Evolutionary conservation across 768 basidiomycete species (phyloP).

Genomic region (Hericium erinaceus): DNA sequence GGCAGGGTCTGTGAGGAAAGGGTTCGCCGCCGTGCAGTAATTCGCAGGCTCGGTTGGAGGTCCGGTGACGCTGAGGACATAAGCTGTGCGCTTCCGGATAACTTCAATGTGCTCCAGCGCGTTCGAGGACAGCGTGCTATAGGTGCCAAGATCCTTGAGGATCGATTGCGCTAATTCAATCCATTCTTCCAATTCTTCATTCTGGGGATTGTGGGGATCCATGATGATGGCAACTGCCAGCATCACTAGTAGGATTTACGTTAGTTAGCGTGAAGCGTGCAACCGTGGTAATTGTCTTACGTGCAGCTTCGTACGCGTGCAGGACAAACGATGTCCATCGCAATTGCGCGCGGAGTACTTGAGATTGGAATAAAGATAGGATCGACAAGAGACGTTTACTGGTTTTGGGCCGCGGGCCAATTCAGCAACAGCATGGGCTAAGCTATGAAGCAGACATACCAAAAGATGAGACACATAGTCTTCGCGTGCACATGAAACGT

Average conservation of each 20-base stretch:
- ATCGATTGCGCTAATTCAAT: constrained; percentile 13
- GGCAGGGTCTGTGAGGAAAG: constrained; percentile 1
- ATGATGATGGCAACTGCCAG: constrained; percentile 19
- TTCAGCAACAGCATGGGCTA: neutral
- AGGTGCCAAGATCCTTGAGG: constrained; percentile 5
- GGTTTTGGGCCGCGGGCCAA: too few relatives aligned
- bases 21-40: neutral
- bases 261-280: constrained; percentile 18
- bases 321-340: constrained; percentile 10
- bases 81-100: constrained; percentile 13
- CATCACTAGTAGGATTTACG: constrained; percentile 11
- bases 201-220: constrained; percentile 13
- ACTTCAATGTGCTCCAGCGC: constrained; percentile 12
- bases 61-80: constrained; percentile 3
- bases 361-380: constrained; percentile 6
- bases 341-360: neutral
- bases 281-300: constrained; percentile 16
- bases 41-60: neutral
- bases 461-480: constrained; percentile 9
- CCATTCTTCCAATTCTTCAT: constrained; percentile 19
- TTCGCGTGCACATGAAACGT: constrained; percentile 9
- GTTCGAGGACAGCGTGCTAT: constrained; percentile 11
- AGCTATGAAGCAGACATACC: constrained; percentile 1
- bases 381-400: constrained; percentile 16
- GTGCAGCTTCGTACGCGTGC: constrained; percentile 10